Evolutionary conservation across 257 asterid species (phyloP).

Genomic region (Penstemon eatonii): DNA sequence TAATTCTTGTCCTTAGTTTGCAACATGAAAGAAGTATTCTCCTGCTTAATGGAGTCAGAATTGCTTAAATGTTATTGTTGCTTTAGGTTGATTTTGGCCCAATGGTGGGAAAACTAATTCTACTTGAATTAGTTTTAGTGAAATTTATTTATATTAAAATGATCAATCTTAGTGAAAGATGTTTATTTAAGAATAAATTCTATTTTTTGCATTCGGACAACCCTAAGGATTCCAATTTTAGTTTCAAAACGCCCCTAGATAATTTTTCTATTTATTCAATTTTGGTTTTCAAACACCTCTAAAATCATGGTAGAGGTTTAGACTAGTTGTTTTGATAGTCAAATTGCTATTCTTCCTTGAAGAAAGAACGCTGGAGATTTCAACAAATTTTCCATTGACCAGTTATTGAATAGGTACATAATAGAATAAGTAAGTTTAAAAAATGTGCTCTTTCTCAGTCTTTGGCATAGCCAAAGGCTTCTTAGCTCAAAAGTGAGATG

Average conservation of each 20-base stretch:
- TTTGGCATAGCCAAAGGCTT: not conserved
- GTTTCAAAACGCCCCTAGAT: too few species aligned
- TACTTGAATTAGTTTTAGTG: not conserved
- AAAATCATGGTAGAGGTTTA: too few species aligned
- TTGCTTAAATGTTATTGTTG: slow-evolving; percentile 2
- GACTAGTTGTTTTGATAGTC: not conserved
- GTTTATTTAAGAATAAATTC: not conserved
- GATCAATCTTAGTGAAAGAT: too few species aligned
- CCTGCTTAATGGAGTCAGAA: slow-evolving; percentile 3
- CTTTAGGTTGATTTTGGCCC: too few species aligned
- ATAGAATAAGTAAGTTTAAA: too few species aligned
- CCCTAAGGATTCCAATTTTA: too few species aligned
- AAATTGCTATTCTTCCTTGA: not conserved
- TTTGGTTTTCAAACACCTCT: too few species aligned
- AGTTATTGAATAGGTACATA: not conserved
- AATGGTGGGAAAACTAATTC: not conserved
- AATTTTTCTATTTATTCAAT: too few species aligned
- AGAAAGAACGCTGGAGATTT: not conserved
- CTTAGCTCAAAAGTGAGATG: not conserved
- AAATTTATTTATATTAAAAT: too few species aligned
- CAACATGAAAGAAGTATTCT: not conserved
- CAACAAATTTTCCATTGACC: not conserved
- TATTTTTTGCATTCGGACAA: too few species aligned
- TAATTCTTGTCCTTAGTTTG: slow-evolving; percentile 4
- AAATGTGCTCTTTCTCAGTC: not conserved